Evolutionary conservation across 2,329 filamentous ascomycete genomes (phyloP).

Genomic region (Monilinia polystroma): DNA sequence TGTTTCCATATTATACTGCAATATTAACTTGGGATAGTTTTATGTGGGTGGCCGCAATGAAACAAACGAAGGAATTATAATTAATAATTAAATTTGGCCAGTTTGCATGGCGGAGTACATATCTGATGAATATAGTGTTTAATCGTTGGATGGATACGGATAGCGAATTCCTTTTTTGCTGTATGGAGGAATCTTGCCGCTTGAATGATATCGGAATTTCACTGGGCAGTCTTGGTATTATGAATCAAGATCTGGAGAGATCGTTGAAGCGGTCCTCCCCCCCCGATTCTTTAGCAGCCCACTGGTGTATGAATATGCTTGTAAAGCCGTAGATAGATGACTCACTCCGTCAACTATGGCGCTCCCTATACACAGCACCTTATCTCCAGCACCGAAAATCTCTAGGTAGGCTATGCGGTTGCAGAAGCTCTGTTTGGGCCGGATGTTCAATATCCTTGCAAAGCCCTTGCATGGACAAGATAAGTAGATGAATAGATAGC

Average conservation of each 20-base stretch:
- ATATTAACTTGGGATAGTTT: constrained; percentile 10
- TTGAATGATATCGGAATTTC: neutral
- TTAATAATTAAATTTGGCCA: neutral
- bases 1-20: neutral
- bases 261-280: neutral
- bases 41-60: constrained; percentile 4
- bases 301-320: neutral
- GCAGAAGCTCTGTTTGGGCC: neutral
- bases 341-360: neutral
- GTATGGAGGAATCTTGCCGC: constrained; percentile 4
- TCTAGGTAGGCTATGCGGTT: constrained; percentile 9
- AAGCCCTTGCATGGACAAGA: constrained; percentile 3
- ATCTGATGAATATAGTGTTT: neutral
- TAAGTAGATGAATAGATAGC: neutral
- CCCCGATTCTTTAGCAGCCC: neutral
- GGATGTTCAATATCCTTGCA: constrained; percentile 1
- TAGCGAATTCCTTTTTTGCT: neutral
- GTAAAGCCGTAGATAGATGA: neutral
- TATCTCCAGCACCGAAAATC: neutral
- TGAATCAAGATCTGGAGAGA: neutral
- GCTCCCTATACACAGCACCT: neutral
- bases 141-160: neutral
- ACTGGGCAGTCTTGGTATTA: neutral
- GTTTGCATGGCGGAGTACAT: constrained; percentile 1
- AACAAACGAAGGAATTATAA: neutral